Conservation (phyloP, 495 filamentous ascomycete species). For the Evernia prunastri region DNA sequence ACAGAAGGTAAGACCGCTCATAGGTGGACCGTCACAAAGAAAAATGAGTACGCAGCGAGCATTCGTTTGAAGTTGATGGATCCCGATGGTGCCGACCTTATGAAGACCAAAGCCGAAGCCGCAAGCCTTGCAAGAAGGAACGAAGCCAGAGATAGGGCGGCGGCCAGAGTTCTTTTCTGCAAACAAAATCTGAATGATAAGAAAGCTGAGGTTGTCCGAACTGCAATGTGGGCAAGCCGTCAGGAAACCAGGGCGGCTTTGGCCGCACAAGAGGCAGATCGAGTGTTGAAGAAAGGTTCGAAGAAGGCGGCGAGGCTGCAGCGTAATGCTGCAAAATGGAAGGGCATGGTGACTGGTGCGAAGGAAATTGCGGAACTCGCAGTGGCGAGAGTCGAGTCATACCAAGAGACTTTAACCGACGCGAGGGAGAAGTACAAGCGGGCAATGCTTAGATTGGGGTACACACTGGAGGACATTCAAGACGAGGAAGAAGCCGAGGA, state of each 20-base stretch:
- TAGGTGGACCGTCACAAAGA: not conserved
- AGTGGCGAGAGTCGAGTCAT: not conserved
- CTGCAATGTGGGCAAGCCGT: not conserved
- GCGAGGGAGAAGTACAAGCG: not conserved
- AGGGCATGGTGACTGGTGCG: not conserved
- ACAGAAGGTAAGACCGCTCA: not conserved
- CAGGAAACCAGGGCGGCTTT: not conserved
- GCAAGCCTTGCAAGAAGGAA: not conserved
- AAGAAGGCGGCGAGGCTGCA: not conserved
- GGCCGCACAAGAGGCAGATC: not conserved
- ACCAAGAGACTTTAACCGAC: not conserved
- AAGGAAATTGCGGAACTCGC: not conserved
- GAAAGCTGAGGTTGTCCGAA: not conserved
- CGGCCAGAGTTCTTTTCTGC: not conserved
- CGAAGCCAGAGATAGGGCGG: not conserved
- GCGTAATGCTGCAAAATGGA: not conserved
- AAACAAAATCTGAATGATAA: not conserved
- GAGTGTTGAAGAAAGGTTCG: not conserved
- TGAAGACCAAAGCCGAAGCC: not conserved
- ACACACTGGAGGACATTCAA: not conserved
- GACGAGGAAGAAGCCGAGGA: not conserved
- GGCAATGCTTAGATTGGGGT: not conserved
- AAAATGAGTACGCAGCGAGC: not conserved
- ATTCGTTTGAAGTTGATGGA: not conserved
- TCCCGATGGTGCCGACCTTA: not conserved